These are phyloP conservation scores for Trebouxiophyceae sp. DNA, from an alignment of 163 green algal genomes.

Conservation along the genomic window DNA sequence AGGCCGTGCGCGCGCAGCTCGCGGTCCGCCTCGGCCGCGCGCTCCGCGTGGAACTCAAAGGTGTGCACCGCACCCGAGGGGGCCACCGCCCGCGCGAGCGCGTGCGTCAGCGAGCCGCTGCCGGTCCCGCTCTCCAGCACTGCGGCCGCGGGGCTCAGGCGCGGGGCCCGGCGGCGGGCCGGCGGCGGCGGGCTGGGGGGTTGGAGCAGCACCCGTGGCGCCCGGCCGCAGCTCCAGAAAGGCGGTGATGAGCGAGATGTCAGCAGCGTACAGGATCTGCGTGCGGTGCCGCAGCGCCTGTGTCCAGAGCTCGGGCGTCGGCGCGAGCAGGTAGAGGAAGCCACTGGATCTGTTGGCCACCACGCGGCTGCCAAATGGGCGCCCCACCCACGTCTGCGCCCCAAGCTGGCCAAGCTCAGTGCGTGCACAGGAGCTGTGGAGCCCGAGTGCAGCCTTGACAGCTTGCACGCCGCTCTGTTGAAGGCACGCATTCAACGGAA, in stretches of 20 bases:
- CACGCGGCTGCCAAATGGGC: constrained; percentile 66
- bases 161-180: no score
- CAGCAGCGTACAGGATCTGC: constrained; percentile 94
- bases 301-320: constrained; percentile 95
- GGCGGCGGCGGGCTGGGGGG: no score
- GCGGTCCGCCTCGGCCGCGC: constrained; percentile 38
- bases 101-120: constrained; percentile 84
- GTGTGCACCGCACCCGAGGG: constrained; percentile 84
- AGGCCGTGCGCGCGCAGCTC: constrained; percentile 61
- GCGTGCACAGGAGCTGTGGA: no score
- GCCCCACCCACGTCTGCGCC: constrained; percentile 73
- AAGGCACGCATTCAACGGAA: background rate
- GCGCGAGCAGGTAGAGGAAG: constrained; percentile 80
- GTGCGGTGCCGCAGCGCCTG: constrained; percentile 85
- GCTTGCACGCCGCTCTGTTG: background rate
- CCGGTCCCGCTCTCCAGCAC: constrained; percentile 93
- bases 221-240: constrained; percentile 82
- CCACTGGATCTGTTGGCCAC: constrained; percentile 21
- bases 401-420: background rate
- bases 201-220: constrained; percentile 1
- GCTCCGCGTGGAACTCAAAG: constrained; percentile 88
- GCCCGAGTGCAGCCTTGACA: constrained; percentile 2
- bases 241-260: constrained; percentile 78
- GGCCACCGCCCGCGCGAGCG: constrained; percentile 78
- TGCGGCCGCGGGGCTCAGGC: no score